Percentiles rank a stretch among this genome's conserved stretches.
Conservation (phyloP, 208 protist species). For the Borovskyia barvae region DNA sequence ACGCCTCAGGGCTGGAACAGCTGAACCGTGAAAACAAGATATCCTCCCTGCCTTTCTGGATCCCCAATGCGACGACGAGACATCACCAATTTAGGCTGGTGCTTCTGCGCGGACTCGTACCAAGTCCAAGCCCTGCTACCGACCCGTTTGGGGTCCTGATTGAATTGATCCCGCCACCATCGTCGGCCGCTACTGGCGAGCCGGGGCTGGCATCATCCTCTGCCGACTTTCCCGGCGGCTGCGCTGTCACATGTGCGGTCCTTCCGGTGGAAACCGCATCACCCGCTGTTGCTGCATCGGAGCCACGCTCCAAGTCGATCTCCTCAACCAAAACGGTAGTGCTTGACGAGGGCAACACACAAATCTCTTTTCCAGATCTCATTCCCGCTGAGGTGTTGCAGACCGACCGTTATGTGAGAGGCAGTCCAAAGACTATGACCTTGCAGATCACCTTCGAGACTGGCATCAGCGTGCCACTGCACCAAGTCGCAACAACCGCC, state of each 20-base stretch:
- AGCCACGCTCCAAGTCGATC: conserved; percentile 14
- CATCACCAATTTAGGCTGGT: conserved; percentile 70
- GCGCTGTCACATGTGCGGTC: conserved; percentile 45
- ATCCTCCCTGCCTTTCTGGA: conserved; percentile 76
- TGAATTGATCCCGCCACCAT: conserved; percentile 63
- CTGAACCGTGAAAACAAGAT: conserved; percentile 80
- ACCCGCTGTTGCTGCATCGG: not conserved
- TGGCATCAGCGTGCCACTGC: conserved; percentile 55
- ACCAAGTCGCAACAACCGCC: conserved; percentile 56
- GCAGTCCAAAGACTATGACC: conserved; percentile 23
- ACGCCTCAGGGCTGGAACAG: conserved; percentile 29
- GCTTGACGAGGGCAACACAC: conserved; percentile 22
- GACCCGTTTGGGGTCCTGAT: conserved; percentile 65
- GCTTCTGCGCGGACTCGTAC: conserved; percentile 60
- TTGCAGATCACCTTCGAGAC: conserved; percentile 61
- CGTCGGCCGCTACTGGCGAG: not conserved
- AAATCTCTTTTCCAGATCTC: conserved; percentile 58
- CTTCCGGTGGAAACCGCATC: conserved; percentile 8
- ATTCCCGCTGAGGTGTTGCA: conserved; percentile 32
- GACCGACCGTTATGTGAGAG: conserved; percentile 34
- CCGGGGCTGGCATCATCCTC: not conserved
- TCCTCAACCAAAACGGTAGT: conserved; percentile 21
- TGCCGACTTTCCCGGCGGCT: conserved; percentile 45
- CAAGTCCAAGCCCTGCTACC: conserved; percentile 6
- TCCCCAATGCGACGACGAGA: conserved; percentile 49